Base-by-base conservation (phyloP, 2,329 filamentous ascomycete species). In the Zarea fungicola region DNA sequence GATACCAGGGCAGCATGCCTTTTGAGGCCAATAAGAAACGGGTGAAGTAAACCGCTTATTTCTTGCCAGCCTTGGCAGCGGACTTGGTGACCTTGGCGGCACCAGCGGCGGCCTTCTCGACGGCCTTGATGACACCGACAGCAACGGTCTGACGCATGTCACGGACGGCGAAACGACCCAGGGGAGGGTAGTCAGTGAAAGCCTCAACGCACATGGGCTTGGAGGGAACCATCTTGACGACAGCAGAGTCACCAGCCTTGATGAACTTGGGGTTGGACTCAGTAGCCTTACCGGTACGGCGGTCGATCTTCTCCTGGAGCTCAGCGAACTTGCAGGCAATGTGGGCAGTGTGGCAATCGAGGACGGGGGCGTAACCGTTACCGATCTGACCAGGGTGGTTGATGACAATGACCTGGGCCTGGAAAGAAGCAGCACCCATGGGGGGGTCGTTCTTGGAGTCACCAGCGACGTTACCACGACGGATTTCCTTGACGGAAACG, bases 131-230 rank as follows among this genome's bases (percentile, higher is more conserved):
- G 77, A 95, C 89, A 85, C 89, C 88, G 76, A 95, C 89, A 61
- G 89, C 88, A 63, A 93, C 87, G 74, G 87, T 92, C 72, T 87
- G 81, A 71, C 81, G 78, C 91, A 96, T 96, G 80, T 96, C 92
- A 87, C 92, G 92, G 83, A 99, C 93, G 75, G 93, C 93, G 84
- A 99, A 99, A 86, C 93, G 92, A 75, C 93, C 93, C 67, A 99
- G 90, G 75, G 93, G 93, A 69, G 93, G 92, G 84, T 97, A 99
- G 72, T 96, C 90, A 68, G 91, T 96, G 90, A 97, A 99, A 66
- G 93, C 81, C 89, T 99, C 93, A 76, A 99, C 93, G 77, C 93
- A 99, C 93, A 99, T 99, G 73, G 93, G 93, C 91, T 99, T 99
- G 81, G 92, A 96, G 73, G 93, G 93, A 83, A 96, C 72, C 93